These are phyloP conservation scores for Stevia rebaudiana DNA, from an alignment of 140 eudicot genomes.

Conservation along the genomic window DNA sequence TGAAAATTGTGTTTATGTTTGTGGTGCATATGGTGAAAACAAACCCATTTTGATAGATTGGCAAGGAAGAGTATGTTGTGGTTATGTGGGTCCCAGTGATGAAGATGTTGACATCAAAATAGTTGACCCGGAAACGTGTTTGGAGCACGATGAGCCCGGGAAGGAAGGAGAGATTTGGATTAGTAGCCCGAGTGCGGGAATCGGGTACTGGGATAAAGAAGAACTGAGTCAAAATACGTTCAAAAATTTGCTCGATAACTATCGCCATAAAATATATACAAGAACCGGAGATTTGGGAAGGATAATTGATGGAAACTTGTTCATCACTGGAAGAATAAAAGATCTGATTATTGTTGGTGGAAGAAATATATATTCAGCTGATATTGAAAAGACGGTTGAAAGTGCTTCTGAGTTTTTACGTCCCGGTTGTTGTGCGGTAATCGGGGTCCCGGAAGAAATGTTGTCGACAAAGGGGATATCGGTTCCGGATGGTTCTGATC, in stretches of 20 bases:
- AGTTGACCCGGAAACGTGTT: slow-evolving; percentile 61
- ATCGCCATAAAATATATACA: slow-evolving; percentile 43
- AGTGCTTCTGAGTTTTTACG: slow-evolving; percentile 62
- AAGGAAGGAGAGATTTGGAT: slow-evolving; percentile 90
- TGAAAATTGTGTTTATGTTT: slow-evolving; percentile 76
- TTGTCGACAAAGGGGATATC: slow-evolving; percentile 57
- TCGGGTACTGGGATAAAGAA: slow-evolving; percentile 74
- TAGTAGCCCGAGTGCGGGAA: slow-evolving; percentile 73
- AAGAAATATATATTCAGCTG: slow-evolving; percentile 72
- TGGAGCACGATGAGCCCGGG: slow-evolving; percentile 40
- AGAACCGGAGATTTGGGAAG: slow-evolving; percentile 79
- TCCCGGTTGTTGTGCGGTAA: slow-evolving; percentile 83
- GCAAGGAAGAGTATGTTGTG: slow-evolving; percentile 89
- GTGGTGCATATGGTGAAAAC: slow-evolving; percentile 71
- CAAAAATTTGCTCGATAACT: slow-evolving; percentile 31
- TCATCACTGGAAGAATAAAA: slow-evolving; percentile 84
- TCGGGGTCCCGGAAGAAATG: slow-evolving; percentile 77
- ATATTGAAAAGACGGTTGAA: slow-evolving; percentile 79
- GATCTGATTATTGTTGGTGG: slow-evolving; percentile 92
- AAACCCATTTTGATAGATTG: slow-evolving; percentile 68
- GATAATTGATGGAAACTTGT: slow-evolving; percentile 56
- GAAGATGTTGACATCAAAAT: slow-evolving; percentile 48
- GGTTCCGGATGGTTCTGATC: slow-evolving; percentile 62
- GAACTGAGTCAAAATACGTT: slow-evolving; percentile 56
- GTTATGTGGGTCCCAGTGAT: slow-evolving; percentile 43